These are phyloP conservation scores for Porphyrellus cyaneotinctus DNA, from an alignment of 768 basidiomycete genomes.

Conservation along the genomic window DNA sequence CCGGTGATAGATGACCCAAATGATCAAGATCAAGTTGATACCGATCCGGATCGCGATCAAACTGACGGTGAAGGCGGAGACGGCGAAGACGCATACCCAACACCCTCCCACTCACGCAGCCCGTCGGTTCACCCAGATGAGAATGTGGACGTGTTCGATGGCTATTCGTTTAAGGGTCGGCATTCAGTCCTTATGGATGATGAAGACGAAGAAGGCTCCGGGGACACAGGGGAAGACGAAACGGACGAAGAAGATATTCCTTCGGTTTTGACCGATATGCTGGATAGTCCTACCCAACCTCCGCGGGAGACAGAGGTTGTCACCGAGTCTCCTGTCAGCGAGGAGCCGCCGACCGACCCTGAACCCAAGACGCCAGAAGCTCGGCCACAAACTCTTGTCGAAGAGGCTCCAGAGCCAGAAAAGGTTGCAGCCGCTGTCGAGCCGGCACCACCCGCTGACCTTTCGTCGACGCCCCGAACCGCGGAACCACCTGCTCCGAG, in stretches of 20 bases:
- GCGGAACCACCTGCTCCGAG: slow-evolving; percentile 8
- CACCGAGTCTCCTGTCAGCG: slow-evolving; percentile 34
- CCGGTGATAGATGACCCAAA: slow-evolving; percentile 80
- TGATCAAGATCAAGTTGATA: slow-evolving; percentile 59
- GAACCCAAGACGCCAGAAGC: slow-evolving; percentile 81
- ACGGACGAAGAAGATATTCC: slow-evolving; percentile 38
- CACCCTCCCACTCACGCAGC: slow-evolving; percentile 75
- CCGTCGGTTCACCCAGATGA: slow-evolving; percentile 59
- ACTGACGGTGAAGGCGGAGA: slow-evolving; percentile 71
- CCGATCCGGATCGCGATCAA: slow-evolving; percentile 63
- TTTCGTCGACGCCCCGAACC: slow-evolving; percentile 11
- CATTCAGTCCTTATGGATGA: slow-evolving; percentile 76
- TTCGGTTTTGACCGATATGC: slow-evolving; percentile 16
- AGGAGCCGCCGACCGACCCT: slow-evolving; percentile 40
- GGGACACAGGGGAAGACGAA: slow-evolving; percentile 32
- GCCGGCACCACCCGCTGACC: slow-evolving; percentile 11
- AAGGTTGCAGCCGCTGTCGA: slow-evolving; percentile 11
- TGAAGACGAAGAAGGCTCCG: slow-evolving; percentile 46
- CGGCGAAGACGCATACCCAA: slow-evolving; percentile 72
- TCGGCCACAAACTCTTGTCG: slow-evolving; percentile 37
- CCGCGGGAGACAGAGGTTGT: slow-evolving; percentile 29
- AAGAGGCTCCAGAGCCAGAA: slow-evolving; percentile 21
- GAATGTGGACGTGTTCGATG: slow-evolving; percentile 79
- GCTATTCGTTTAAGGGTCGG: slow-evolving; percentile 89
- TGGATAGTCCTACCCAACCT: slow-evolving; percentile 22